These are phyloP conservation scores for Kluyveromyces marxianus DNA, from an alignment of 1,139 yeast species.

Conservation along the genomic window DNA sequence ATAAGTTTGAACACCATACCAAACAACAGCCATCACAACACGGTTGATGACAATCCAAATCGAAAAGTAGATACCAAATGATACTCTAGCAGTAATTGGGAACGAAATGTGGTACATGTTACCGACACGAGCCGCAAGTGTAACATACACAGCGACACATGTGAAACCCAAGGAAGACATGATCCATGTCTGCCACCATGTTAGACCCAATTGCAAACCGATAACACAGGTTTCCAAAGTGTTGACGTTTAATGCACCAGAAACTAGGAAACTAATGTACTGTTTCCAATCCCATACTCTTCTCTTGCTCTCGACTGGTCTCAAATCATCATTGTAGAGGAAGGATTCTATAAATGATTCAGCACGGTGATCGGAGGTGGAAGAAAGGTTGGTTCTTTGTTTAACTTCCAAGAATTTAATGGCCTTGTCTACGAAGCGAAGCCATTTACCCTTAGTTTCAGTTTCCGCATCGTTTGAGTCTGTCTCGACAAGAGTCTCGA, in stretches of 20 bases:
- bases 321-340: slow-evolving; percentile 62
- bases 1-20: slow-evolving; percentile 80
- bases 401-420: slow-evolving; percentile 18
- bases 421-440: slow-evolving; percentile 7
- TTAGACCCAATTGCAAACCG: slow-evolving; percentile 63
- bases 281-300: slow-evolving; percentile 79
- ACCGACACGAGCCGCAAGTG: slow-evolving; percentile 62
- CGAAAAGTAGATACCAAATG: slow-evolving; percentile 73
- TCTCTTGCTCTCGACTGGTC: slow-evolving; percentile 56
- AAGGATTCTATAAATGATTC: slow-evolving; percentile 39
- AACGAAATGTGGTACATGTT: slow-evolving; percentile 67
- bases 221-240: slow-evolving; percentile 90
- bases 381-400: slow-evolving; percentile 9
- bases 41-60: slow-evolving; percentile 74
- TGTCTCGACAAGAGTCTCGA: neutral
- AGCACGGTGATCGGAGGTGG: slow-evolving; percentile 8
- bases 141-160: slow-evolving; percentile 54
- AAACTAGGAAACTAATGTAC: slow-evolving; percentile 72
- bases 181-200: slow-evolving; percentile 87
- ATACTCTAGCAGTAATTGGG: slow-evolving; percentile 65
- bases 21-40: slow-evolving; percentile 73
- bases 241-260: slow-evolving; percentile 79
- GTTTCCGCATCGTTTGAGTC: no score
- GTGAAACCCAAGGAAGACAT: slow-evolving; percentile 74
- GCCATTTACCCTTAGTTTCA: no score